Base-by-base conservation (phyloP, 108 stramenopile genomes). In the Parietichytrium sp. region DNA sequence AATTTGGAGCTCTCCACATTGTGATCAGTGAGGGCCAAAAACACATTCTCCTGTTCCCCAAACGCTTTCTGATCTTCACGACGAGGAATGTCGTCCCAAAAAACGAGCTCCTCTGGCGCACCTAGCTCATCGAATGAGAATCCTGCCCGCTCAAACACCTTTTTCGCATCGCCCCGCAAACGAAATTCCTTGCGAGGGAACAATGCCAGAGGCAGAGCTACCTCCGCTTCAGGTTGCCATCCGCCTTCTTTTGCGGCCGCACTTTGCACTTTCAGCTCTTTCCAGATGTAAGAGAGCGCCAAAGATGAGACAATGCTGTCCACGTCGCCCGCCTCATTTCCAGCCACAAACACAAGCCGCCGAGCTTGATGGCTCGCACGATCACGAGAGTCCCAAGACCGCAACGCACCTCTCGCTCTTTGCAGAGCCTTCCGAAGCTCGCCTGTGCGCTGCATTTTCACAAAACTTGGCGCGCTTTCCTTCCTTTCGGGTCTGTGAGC, bases 11-110 rank as follows among this genome's bases (percentile, higher is more conserved):
- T 72, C 38, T 45, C 29, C 8, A 42, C 61, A 25, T 72, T 72
- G 42, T 72, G 61, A 27, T 72, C 61, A n/a, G 61, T 72, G 42
- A 72, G 33, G 23, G 38, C 61, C 38, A 72, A 42, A n/a, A 25
- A 33, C 7, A 45, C 20, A 8, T 10, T 10, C 8, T 16, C 29
- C 6, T 33, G n/a, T 33, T 10, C 16, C 8, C 12, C 20, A 18
- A 18, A 50, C 33, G 36, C 61, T 47, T 31, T 8, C 1, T 6
- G 29, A 72, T 13, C 7, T 31, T 27, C 42, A 13, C 6, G 13
- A 45, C 10, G 38, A 27, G 20, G 20, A n/a, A 12, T 6, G 61
- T 72, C 61, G 61, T 72, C 61, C 1, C 36, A 33, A 20, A 7
- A 72, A 25, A 72, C 42, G 61, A 72, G 61, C 10, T 6, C 42